Conservation (phyloP, 805 yeast species). For the Lipomyces anomalus region DNA sequence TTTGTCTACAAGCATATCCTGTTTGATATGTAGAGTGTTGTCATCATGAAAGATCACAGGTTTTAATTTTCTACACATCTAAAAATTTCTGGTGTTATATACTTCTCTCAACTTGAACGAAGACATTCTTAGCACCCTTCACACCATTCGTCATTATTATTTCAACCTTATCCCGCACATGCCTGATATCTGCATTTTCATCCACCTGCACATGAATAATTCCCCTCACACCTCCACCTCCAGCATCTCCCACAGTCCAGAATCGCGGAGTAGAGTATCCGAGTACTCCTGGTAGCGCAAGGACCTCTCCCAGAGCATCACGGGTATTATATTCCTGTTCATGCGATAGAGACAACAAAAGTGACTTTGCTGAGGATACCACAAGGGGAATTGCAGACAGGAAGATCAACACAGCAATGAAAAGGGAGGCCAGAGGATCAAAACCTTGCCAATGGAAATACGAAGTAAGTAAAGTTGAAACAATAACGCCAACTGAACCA, state of each 20-base stretch:
- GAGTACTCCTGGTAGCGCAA: conserved; percentile 64
- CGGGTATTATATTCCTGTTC: conserved; percentile 59
- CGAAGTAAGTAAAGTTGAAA: conserved; percentile 75
- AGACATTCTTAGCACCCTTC: conserved; percentile 15
- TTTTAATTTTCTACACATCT: too few species aligned
- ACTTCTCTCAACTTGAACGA: conserved; percentile 20
- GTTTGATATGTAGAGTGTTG: too few species aligned
- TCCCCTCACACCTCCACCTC: conserved; percentile 47
- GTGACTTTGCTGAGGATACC: conserved; percentile 68
- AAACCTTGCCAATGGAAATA: conserved; percentile 69
- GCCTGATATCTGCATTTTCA: conserved; percentile 58
- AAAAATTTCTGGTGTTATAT: too few species aligned
- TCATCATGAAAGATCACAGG: too few species aligned
- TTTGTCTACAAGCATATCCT: too few species aligned
- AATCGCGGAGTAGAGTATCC: conserved; percentile 86
- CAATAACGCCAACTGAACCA: conserved; percentile 95
- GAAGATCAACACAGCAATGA: conserved; percentile 77
- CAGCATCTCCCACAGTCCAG: conserved; percentile 59
- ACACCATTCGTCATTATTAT: conserved; percentile 38
- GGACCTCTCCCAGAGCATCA: conserved; percentile 57
- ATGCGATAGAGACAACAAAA: conserved; percentile 57
- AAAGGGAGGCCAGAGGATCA: conserved; percentile 87
- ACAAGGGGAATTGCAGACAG: conserved; percentile 79
- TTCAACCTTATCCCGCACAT: conserved; percentile 56
- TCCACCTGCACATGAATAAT: conserved; percentile 72